These are phyloP conservation scores for Amylostereum chailletii DNA, from an alignment of 1,284 basidiomycete genomes.

Conservation along the genomic window DNA sequence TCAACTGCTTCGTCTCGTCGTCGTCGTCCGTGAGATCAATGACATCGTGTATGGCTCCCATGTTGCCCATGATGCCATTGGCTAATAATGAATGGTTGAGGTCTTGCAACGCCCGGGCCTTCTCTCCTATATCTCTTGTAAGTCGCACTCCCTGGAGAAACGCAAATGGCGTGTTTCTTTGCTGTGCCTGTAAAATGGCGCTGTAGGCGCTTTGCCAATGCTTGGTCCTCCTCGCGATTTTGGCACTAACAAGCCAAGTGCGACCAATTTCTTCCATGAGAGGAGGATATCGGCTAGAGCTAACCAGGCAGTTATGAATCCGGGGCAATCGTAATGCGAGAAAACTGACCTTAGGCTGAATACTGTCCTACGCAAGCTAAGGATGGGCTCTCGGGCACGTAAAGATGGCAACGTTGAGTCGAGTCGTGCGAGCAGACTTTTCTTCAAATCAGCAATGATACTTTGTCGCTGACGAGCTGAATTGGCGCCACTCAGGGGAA, in stretches of 20 bases:
- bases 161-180: conserved; percentile 67
- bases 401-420: conserved; percentile 85
- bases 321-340: conserved; percentile 2
- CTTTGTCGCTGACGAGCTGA: conserved; percentile 24
- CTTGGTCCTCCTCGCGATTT: conserved; percentile 91
- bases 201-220: conserved; percentile 98
- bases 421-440: conserved; percentile 53
- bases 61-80: conserved; percentile 29
- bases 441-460: conserved; percentile 22
- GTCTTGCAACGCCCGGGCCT: conserved; percentile 83
- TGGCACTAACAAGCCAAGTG: conserved; percentile 90
- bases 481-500: conserved; percentile 11
- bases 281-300: conserved; percentile 9
- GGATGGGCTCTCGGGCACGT: conserved; percentile 82
- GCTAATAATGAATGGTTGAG: conserved; percentile 70
- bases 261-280: conserved; percentile 63
- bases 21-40: conserved; percentile 52
- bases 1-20: conserved; percentile 40
- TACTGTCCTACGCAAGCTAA: conserved; percentile 86
- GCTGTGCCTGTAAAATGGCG: conserved; percentile 86
- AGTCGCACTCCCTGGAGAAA: conserved; percentile 94
- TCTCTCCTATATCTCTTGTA: conserved; percentile 73
- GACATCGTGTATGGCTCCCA: conserved; percentile 19
- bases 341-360: conserved; percentile 59
- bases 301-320: conserved; percentile 2